Base-by-base conservation (phyloP, 2,329 filamentous ascomycete species). In the Epichloe hybrida region DNA sequence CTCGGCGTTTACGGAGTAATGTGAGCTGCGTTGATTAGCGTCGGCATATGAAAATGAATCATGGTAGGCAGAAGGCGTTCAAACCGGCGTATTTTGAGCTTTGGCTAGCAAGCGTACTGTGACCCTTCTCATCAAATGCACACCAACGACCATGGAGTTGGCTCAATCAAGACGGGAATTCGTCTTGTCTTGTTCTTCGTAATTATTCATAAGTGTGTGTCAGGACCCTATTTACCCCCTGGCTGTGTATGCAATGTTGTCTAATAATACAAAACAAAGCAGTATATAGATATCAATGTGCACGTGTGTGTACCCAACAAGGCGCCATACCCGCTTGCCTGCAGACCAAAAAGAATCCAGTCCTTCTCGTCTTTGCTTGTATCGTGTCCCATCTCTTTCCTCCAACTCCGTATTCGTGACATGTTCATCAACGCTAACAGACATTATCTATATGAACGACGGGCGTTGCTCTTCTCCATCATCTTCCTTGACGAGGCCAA, bases 401-500 rank as follows among this genome's bases (percentile, higher is more conserved):
- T 21, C 41, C 41, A 17, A 17, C 1, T 27, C 35, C 20, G n/a
- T 38, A 3, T 21, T 40, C 9, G 20, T n/a, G 17, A 21, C 34
- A n/a, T 41, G 5, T n/a, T 21, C 23, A 9, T 12, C 17, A 6
- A n/a, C 15, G 21, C 13, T 12, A 37, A 46, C 27, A 34, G 11
- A 20, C 13, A 38, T n/a, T 20, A 38, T 40, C 46, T 41, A 53
- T 11, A 46, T 38, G 36, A 43, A 49, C 17, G 46, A 51, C 15
- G 52, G 52, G 2, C 43, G 21, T 13, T 20, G 35, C 6, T 11
- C 20, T 15, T 38, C 20, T 3, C 43, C 21, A 37, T 51, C 42
- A 3, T 36, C 39, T 20, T 86, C 84, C 58, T 84, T 84, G n/a
- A 95, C 88, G 4, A 95, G 76, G 0, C 88, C 89, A 6, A 91